Evolutionary conservation across 2,329 filamentous ascomycete genomes (phyloP), one percentile per base, ranked within the genome.

Genomic region (Basipetospora chlamydospora): DNA sequence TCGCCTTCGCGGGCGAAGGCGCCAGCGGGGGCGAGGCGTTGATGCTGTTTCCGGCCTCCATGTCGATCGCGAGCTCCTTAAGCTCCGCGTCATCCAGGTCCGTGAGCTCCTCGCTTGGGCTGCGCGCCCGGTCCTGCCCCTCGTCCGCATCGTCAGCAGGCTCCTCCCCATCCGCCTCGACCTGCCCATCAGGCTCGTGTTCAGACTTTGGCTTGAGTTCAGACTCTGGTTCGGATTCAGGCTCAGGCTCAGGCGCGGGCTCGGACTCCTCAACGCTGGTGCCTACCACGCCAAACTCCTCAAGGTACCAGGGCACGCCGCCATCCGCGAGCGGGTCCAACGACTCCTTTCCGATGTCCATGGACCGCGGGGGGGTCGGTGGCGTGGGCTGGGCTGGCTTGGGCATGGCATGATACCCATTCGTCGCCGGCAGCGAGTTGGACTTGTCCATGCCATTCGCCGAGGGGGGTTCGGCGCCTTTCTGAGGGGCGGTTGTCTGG

Each of bases 31-130:
- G 22, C 22, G n/a, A n/a, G 22, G 22, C 11, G 22, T 23, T 23
- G 22, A 11, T 23, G n/a, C 22, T 23, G 22, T 23, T n/a, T n/a
- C n/a, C 22, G 6, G 22, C 22, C 44, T 67, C 66, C 21, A 73
- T 60, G 43, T 71, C 68, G 33, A 64, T 61, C 23, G 61, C 66
- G 23, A 85, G 61, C 23, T 80, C 83, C 48, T 82, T 77, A 40
- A 94, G 64, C 57, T 88, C 84, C 35, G 92, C 86, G 44, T 95
- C 87, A 47, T 93, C 87, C 52, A 95, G 76, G 51, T 95, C 88
- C 39, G 82, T 92, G 16, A 95, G 66, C 46, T 88, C 83, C 55
- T 94, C 87, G 48, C 83, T 92, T 56, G 88, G 76, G 46, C 61
- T 64, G 20, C 69, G 61, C 25, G 66, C 58, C 1, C 80, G 74